These are phyloP conservation scores for Cercospora zeae-maydis DNA, from an alignment of 2,329 filamentous ascomycete genomes.

Conservation along the genomic window DNA sequence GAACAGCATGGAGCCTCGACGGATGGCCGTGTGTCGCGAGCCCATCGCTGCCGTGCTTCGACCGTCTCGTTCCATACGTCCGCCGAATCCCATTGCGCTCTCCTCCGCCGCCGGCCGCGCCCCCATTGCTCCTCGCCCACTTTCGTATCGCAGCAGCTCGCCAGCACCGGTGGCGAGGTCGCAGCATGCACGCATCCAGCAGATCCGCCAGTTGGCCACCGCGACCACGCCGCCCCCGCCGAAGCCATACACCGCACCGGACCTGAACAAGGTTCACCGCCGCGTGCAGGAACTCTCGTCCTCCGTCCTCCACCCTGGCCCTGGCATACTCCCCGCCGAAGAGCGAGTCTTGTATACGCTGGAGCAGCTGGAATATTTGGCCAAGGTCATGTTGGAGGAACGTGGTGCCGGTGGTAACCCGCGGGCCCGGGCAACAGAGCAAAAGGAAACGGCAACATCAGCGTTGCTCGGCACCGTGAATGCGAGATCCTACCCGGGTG, in stretches of 20 bases:
- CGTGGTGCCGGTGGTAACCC: conserved; percentile 2
- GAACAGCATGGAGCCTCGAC: neutral
- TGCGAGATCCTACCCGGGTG: conserved; percentile 32
- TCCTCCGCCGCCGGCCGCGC: neutral
- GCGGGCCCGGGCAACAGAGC: conserved; percentile 4
- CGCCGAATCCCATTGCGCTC: neutral
- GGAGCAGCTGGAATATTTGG: conserved; percentile 33
- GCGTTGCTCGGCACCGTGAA: conserved; percentile 52
- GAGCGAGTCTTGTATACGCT: conserved; percentile 35
- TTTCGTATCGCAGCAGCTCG: neutral
- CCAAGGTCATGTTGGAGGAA: conserved; percentile 28
- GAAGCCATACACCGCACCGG: conserved; percentile 5
- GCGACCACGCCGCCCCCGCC: conserved; percentile 5
- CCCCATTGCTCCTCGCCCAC: neutral
- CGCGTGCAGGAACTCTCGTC: conserved; percentile 31
- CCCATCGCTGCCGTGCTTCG: neutral
- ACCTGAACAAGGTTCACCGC: conserved; percentile 24
- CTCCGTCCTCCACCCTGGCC: conserved; percentile 26
- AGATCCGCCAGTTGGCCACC: conserved; percentile 3
- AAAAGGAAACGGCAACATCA: conserved; percentile 48
- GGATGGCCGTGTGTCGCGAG: neutral
- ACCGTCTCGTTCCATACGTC: neutral
- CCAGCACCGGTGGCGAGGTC: neutral
- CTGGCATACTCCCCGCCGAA: conserved; percentile 29
- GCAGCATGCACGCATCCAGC: conserved; percentile 9